Evolutionary conservation across 2,329 filamentous ascomycete species (phyloP), one percentile per base, ranked within the genome.

Genomic region (Graphilbum fragrans): DNA sequence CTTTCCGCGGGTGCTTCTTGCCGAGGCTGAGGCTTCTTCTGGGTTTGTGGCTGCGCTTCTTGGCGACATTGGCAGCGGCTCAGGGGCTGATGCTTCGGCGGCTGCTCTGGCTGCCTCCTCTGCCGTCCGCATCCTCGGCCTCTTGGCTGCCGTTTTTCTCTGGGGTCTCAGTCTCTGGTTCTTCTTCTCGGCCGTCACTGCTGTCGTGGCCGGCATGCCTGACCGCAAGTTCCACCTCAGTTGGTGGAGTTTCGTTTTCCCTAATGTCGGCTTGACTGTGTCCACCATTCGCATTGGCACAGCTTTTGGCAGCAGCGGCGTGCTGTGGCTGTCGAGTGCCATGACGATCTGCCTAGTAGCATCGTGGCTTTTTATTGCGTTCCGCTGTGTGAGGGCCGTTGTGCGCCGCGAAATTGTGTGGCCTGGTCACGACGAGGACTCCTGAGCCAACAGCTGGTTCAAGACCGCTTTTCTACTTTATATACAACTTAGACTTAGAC

Each of bases 201-300:
- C 67, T n/a, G 61, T 69, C 8, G 43, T 65, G 42, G 48, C 53
- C 5, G 60, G 58, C 16, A 55, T 58, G 45, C 53, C 52, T 14
- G 54, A 56, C 35, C 47, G 51, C 40, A 48, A 40, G 38, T 67
- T 66, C 43, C 62, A 60, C 44, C 53, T 66, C 25, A 65, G 60
- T 41, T 82, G 75, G 76, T 79, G 72, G 67, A 73, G 74, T 6
- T 77, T 79, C 55, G 69, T 82, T 27, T 82, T 81, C 51, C 77
- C 77, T 6, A 80, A 81, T 44, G 74, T 71, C 2, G 77, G 77
- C 0, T 70, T 81, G 39, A 74, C 72, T 2, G 61, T 81, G 32
- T 70, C 74, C 1, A 69, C 69, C 4, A 74, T 81, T 33, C 62
- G 71, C 14, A 59, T 79, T 36, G 77, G 70, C 3, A 63, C 64